A percentile compares a stretch with the other conserved stretches of the same genome.
phyloP scores from a whole-genome alignment of 2,329 filamentous ascomycete species.

The Microsporum canis region DNA sequence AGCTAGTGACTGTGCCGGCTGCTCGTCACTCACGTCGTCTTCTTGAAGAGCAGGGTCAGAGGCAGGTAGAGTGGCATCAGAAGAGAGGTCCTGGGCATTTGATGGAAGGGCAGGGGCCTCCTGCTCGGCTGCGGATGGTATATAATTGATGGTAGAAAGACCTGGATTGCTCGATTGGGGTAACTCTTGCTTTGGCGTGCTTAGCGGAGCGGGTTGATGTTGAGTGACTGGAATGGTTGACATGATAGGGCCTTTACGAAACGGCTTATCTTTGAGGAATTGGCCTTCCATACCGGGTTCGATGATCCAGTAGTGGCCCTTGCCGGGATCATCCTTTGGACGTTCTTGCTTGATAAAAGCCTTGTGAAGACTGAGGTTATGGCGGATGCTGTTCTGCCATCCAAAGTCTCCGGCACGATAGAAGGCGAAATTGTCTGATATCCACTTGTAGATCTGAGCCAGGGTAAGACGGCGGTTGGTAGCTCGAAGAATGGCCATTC shows the following conservation, averaged over 20 bases:
- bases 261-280: conserved; percentile 77
- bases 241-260: conserved; percentile 34
- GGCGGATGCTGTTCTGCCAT: conserved; percentile 98
- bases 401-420: conserved; percentile 76
- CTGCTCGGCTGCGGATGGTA: conserved; percentile 8
- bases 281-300: conserved; percentile 77
- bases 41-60: conserved; percentile 53
- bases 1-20: conserved; percentile 17
- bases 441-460: conserved; percentile 98
- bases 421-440: conserved; percentile 85
- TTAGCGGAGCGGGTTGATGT: background rate
- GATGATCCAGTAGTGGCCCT: conserved; percentile 96
- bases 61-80: conserved; percentile 64
- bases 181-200: conserved; percentile 2
- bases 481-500: conserved; percentile 88
- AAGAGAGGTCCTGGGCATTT: conserved; percentile 49
- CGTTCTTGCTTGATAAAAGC: conserved; percentile 91
- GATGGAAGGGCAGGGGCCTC: conserved; percentile 8
- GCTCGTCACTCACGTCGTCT: conserved; percentile 42
- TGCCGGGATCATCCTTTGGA: conserved; percentile 92
- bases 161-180: conserved; percentile 10
- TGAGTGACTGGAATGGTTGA: conserved; percentile 27
- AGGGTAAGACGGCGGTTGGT: conserved; percentile 74
- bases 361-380: conserved; percentile 95
- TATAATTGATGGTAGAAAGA: conserved; percentile 11